Conservation (phyloP, 768 basidiomycete genomes). For the Boletus speciosus region DNA sequence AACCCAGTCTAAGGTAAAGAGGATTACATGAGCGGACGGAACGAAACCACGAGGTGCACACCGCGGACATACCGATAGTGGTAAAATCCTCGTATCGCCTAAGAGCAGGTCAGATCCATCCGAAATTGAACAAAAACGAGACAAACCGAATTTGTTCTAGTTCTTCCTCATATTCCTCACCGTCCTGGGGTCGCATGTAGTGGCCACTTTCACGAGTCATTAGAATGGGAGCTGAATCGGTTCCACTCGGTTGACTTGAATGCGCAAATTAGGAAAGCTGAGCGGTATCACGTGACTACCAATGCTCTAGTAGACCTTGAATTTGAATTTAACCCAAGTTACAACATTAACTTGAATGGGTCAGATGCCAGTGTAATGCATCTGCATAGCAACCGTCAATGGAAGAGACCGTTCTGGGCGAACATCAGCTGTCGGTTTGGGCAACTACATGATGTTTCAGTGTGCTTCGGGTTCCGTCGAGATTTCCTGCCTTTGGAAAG, state of each 20-base stretch:
- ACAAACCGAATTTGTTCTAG: conserved; percentile 62
- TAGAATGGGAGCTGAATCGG: conserved; percentile 1
- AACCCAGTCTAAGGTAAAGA: conserved; percentile 75
- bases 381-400: neutral
- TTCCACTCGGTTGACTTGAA: neutral
- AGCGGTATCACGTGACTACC: conserved; percentile 14
- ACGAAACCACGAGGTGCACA: conserved; percentile 6
- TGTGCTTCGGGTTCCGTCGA: conserved; percentile 6
- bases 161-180: conserved; percentile 58
- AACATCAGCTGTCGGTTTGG: neutral
- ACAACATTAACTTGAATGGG: neutral
- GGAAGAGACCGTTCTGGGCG: neutral
- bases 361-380: neutral
- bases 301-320: no score
- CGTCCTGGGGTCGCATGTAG: conserved; percentile 23
- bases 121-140: neutral
- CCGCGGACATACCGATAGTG: conserved; percentile 69
- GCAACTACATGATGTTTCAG: neutral
- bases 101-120: conserved; percentile 15
- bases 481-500: conserved; percentile 7
- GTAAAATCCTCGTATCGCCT: conserved; percentile 95
- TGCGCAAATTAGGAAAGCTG: neutral
- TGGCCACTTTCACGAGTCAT: conserved; percentile 24
- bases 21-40: conserved; percentile 12
- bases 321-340: neutral